These are phyloP conservation scores for Poa annua DNA, from an alignment of 176 grass and related monocot genomes.

Conservation along the genomic window DNA sequence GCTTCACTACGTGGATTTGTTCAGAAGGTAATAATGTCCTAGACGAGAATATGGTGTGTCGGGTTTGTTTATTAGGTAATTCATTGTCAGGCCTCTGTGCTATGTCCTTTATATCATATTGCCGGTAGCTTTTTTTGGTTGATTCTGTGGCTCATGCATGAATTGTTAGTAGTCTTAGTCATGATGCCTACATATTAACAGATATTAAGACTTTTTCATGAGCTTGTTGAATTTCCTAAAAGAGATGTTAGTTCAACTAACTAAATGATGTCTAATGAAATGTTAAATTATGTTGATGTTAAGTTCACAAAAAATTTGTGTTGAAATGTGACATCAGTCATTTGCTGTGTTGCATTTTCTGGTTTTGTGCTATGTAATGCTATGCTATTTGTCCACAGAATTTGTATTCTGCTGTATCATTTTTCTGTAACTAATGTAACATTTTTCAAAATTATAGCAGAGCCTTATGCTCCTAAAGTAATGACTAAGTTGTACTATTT, in stretches of 20 bases:
- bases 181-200: neutral
- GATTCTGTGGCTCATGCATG: conserved; percentile 28
- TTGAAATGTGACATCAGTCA: conserved; percentile 9
- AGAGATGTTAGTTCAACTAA: conserved; percentile 13
- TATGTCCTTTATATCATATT: conserved; percentile 11
- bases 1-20: conserved; percentile 95
- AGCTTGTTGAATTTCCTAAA: conserved; percentile 9
- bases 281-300: conserved; percentile 23
- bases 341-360: conserved; percentile 34
- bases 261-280: conserved; percentile 24
- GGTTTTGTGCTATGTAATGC: conserved; percentile 24
- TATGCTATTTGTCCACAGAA: conserved; percentile 1
- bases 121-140: conserved; percentile 23
- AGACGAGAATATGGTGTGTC: conserved; percentile 17
- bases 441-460: neutral
- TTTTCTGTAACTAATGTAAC: conserved; percentile 25
- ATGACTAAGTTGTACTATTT: neutral
- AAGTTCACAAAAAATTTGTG: neutral
- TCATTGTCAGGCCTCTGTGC: conserved; percentile 27
- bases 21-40: conserved; percentile 72
- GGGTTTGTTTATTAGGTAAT: conserved; percentile 7
- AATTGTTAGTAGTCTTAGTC: conserved; percentile 37
- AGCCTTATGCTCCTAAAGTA: conserved; percentile 19
- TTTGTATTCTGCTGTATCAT: conserved; percentile 12
- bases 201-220: conserved; percentile 33